Evolutionary conservation across 768 basidiomycete species (phyloP).

Genomic region (Postia placenta): DNA sequence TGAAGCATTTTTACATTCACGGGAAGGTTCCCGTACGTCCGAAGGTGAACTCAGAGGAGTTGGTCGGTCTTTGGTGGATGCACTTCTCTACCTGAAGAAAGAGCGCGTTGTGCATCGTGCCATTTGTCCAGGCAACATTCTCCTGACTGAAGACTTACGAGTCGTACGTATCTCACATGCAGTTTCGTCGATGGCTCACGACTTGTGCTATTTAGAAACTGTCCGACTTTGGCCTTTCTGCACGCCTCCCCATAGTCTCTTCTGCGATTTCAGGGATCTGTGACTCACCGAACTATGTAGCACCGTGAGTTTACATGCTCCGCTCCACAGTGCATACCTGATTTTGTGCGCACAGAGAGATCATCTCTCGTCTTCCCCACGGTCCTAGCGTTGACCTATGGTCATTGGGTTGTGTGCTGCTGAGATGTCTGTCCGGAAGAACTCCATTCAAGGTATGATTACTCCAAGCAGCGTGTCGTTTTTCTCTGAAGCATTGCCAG

Average conservation of each 20-base stretch:
- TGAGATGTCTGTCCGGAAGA: constrained; percentile 31
- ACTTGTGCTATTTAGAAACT: constrained; percentile 33
- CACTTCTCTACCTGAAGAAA: constrained; percentile 36
- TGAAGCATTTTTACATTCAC: constrained; percentile 22
- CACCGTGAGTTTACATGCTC: constrained; percentile 31
- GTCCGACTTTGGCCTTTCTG: constrained; percentile 33
- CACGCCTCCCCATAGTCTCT: constrained; percentile 20
- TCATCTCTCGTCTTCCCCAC: constrained; percentile 25
- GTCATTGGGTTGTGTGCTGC: constrained; percentile 39
- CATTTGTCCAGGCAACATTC: constrained; percentile 33
- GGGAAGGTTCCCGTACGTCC: constrained; percentile 17
- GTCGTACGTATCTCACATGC: constrained; percentile 24
- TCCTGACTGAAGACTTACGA: constrained; percentile 33
- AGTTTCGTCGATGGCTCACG: neutral
- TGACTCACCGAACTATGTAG: constrained; percentile 25
- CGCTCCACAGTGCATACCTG: neutral
- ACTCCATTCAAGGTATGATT: constrained; percentile 28
- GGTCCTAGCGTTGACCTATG: constrained; percentile 38
- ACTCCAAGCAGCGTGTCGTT: neutral
- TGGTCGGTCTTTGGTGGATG: constrained; percentile 34
- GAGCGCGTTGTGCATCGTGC: constrained; percentile 39
- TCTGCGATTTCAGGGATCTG: constrained; percentile 17
- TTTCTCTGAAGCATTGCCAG: constrained; percentile 9
- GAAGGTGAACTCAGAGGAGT: constrained; percentile 35
- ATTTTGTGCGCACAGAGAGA: constrained; percentile 30